These are phyloP conservation scores for Prunus armeniaca DNA, from an alignment of 306 rosid species.

Conservation along the genomic window DNA sequence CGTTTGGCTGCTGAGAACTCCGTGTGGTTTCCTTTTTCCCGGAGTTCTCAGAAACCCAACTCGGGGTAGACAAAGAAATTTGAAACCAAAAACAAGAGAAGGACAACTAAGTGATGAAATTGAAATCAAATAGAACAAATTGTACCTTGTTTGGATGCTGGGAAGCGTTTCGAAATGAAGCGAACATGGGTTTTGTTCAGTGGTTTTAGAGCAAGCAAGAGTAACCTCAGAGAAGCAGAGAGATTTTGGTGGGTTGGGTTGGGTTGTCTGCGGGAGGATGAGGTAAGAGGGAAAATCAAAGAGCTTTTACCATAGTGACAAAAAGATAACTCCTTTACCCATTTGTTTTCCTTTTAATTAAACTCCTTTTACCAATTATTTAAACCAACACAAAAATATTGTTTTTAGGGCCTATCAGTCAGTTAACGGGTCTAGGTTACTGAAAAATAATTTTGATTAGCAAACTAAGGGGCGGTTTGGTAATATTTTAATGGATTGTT, in stretches of 20 bases:
- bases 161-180: constrained; percentile 33
- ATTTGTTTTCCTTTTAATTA: not conserved
- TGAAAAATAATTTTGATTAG: too few species aligned
- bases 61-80: not conserved
- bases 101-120: not conserved
- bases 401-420: not conserved
- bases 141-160: constrained; percentile 45
- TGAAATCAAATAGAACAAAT: not conserved
- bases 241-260: not conserved
- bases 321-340: not conserved
- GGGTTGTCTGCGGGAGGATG: not conserved
- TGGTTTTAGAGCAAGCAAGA: not conserved
- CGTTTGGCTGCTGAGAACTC: constrained; percentile 7
- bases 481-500: too few species aligned
- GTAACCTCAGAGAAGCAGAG: not conserved
- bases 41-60: not conserved
- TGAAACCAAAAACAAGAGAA: not conserved
- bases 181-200: constrained; percentile 33
- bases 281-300: not conserved
- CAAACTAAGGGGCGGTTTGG: too few species aligned
- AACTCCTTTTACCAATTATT: too few species aligned
- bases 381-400: not conserved
- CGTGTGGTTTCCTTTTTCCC: not conserved
- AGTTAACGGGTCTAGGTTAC: too few species aligned
- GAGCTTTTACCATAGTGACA: not conserved